A percentile compares a stretch with the other conserved stretches of the same genome.
Conservation (phyloP, 139 green algal species). For the Pycnococcus provasolii region DNA sequence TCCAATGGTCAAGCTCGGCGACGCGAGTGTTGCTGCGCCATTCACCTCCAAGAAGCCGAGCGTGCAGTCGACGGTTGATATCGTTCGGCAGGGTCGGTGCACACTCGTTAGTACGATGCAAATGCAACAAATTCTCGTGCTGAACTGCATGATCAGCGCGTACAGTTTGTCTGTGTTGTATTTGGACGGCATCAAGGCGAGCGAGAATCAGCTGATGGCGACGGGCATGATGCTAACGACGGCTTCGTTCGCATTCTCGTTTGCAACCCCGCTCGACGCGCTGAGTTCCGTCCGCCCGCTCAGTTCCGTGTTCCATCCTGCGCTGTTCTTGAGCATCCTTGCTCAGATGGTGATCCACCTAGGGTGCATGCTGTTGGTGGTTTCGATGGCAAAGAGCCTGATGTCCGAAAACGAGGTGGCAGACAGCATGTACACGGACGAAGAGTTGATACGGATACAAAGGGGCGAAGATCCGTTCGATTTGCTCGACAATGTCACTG, state of each 20-base stretch:
- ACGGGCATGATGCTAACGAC: slow-evolving; percentile 23
- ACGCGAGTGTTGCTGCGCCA: slow-evolving; percentile 42
- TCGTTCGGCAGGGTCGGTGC: slow-evolving; percentile 44
- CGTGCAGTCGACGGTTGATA: slow-evolving; percentile 31
- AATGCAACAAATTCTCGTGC: slow-evolving; percentile 32
- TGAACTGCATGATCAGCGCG: slow-evolving; percentile 30
- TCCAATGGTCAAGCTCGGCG: slow-evolving; percentile 42
- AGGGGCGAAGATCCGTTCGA: too few species aligned
- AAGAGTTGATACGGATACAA: too few species aligned
- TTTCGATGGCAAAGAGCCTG: slow-evolving; percentile 11
- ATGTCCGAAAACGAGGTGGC: slow-evolving; percentile 10
- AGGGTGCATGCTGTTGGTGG: slow-evolving; percentile 21
- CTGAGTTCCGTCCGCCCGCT: slow-evolving; percentile 22
- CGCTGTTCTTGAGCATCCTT: slow-evolving; percentile 25
- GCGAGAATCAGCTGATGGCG: slow-evolving; percentile 30
- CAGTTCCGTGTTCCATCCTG: slow-evolving; percentile 27
- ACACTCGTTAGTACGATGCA: slow-evolving; percentile 47
- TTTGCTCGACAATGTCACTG: too few species aligned
- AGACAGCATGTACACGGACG: too few species aligned
- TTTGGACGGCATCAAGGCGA: slow-evolving; percentile 20
- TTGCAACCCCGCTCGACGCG: slow-evolving; percentile 26
- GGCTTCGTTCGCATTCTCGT: slow-evolving; percentile 28
- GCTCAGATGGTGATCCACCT: slow-evolving; percentile 33
- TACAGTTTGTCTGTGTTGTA: slow-evolving; percentile 32
- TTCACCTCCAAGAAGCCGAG: slow-evolving; percentile 46